Conservation (phyloP, 345 rosid genomes). For the Capsella bursapastoris region DNA sequence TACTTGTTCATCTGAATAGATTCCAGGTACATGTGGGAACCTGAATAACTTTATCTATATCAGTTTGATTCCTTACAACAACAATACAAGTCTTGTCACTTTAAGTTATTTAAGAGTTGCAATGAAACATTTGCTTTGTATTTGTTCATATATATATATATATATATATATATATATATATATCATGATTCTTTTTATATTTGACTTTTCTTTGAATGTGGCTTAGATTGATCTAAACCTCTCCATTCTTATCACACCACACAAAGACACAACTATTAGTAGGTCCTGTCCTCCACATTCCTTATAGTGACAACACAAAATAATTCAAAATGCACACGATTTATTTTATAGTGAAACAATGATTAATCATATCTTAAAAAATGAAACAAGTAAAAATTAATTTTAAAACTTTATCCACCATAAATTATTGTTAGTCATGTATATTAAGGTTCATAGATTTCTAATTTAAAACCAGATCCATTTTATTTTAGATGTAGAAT, state of each 20-base stretch:
- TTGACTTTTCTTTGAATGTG: not conserved
- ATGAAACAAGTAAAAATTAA: not conserved
- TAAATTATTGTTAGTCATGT: not conserved
- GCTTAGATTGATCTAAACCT: not conserved
- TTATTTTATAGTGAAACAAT: not conserved
- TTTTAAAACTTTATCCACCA: not conserved
- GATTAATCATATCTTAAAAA: not conserved
- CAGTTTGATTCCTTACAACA: not conserved
- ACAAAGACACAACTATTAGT: conserved; percentile 1
- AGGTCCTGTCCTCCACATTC: not conserved
- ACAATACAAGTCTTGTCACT: not conserved
- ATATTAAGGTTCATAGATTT: not conserved
- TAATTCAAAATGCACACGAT: not conserved
- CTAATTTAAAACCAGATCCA: not conserved
- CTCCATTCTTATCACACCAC: conserved; percentile 12
- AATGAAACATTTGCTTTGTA: not conserved
- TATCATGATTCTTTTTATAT: not conserved
- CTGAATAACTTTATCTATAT: conserved; percentile 39
- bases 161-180: not conserved
- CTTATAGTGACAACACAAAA: not conserved
- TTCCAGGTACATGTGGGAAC: conserved; percentile 91
- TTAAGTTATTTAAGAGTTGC: not conserved
- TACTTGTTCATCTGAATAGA: conserved; percentile 77
- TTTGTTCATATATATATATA: not conserved
- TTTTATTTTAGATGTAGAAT: not conserved